Conservation (phyloP, 108 stramenopile species). For the Bacterosira constricta region DNA sequence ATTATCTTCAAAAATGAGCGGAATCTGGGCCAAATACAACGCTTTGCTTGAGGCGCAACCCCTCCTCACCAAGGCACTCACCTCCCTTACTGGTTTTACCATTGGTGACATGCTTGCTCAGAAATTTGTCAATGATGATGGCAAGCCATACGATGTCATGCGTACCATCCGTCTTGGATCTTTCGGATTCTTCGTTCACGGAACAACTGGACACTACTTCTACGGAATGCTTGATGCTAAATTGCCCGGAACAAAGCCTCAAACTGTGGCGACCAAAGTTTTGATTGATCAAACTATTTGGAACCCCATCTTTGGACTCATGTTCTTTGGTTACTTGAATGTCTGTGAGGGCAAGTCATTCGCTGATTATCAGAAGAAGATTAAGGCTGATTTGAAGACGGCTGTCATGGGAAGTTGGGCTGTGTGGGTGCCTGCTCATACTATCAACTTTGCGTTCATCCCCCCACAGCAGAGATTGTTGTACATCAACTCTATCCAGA, state of each 20-base stretch:
- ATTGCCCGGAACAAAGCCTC: constrained; percentile 89
- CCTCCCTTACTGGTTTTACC: constrained; percentile 89
- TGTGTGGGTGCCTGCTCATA: constrained; percentile 81
- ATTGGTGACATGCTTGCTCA: constrained; percentile 93
- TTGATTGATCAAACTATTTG: constrained; percentile 93
- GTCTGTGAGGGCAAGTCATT: constrained; percentile 83
- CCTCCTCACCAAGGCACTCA: constrained; percentile 81
- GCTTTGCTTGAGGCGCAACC: constrained; percentile 85
- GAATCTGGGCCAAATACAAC: constrained; percentile 91
- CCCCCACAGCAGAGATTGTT: constrained; percentile 91
- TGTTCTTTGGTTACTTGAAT: constrained; percentile 97
- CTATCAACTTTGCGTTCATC: constrained; percentile 95
- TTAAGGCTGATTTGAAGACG: constrained; percentile 91
- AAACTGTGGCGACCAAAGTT: constrained; percentile 93
- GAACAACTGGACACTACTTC: constrained; percentile 96
- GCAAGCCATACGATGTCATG: constrained; percentile 88
- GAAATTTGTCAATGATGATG: constrained; percentile 83
- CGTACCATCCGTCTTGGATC: constrained; percentile 90
- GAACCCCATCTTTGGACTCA: constrained; percentile 94
- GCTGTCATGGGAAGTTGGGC: constrained; percentile 90
- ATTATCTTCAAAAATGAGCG: constrained; percentile 40
- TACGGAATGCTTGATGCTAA: constrained; percentile 92
- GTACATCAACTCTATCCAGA: constrained; percentile 96
- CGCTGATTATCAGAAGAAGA: constrained; percentile 83
- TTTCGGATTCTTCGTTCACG: constrained; percentile 94